Evolutionary conservation across 177 flowering plant genomes (phyloP), one percentile per base, ranked within the genome.

Genomic region (Vitis hybrid): DNA sequence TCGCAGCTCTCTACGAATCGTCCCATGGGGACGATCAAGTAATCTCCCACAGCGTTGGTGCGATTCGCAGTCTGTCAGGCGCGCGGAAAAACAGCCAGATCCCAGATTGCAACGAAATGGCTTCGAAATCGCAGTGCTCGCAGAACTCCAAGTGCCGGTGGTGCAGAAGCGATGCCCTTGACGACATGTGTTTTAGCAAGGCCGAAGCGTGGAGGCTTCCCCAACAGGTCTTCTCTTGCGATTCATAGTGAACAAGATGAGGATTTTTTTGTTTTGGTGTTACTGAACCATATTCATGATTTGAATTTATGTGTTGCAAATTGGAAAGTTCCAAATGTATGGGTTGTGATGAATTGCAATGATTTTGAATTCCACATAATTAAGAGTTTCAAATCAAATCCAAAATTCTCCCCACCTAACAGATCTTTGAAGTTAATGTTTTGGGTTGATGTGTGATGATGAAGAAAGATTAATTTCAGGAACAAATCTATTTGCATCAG

Each of bases 171-270:
- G 85, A 83, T 10, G 80, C 51, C 55, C 81, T 89, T 16, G 91
- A 87, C 51, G 88, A 87, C 65, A 78, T 71, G 77, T 89, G 93
- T 78, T 86, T 86, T 73, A 50, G 74, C 62, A 80, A 76, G 58
- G 13, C 76, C 18, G 89, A 87, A 71, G 88, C 93, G 65, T 76
- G 79, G 84, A 71, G 93, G 45, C 68, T 87, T 56, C 93, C 93
- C 12, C 70, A 73, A 3, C 88, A 86, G 84, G 82, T 87, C 69
- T 87, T 89, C 75, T 49, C 75, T 62, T 87, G 91, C 72, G 73
- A 71, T 63, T 80, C 45, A 33, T 33, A 33, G 1, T 33, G 45
- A 33, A 33, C 5, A 33, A 33, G 45, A 33, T 33, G 73, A 74
- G 45, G 64, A 70, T 1, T 52, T 66, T 65, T 68, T 10, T 64